Percentiles rank a stretch among this genome's conserved stretches.
These are phyloP conservation scores for Fusarium bulbicola DNA, from an alignment of 2,329 filamentous ascomycete species.

Conservation along the genomic window DNA sequence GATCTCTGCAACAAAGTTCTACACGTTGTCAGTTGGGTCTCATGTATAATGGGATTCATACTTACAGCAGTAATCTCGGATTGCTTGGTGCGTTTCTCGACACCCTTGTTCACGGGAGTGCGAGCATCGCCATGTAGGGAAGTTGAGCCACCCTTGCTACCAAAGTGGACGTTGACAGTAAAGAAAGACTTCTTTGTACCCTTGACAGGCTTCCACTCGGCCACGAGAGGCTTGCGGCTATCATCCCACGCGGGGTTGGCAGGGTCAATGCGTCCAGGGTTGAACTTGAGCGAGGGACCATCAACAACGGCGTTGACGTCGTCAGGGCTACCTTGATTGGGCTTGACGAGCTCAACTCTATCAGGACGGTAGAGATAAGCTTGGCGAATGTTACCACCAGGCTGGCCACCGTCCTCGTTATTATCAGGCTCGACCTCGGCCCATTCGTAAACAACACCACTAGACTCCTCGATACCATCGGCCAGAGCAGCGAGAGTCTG, in stretches of 20 bases:
- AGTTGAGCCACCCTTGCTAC: conserved; percentile 72
- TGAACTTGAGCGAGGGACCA: conserved; percentile 67
- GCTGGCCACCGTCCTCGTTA: conserved; percentile 70
- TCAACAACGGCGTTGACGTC: conserved; percentile 67
- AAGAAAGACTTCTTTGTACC: conserved; percentile 66
- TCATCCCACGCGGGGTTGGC: conserved; percentile 65
- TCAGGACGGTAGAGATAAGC: conserved; percentile 75
- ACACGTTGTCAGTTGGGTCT: conserved; percentile 22
- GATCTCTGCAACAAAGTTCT: conserved; percentile 66
- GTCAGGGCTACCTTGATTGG: conserved; percentile 63
- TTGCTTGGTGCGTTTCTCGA: conserved; percentile 66
- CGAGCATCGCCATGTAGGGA: conserved; percentile 71
- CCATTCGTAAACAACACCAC: conserved; percentile 66
- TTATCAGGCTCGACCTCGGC: conserved; percentile 67
- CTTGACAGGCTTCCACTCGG: conserved; percentile 69
- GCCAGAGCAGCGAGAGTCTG: conserved; percentile 66
- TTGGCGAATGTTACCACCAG: conserved; percentile 76
- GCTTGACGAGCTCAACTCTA: conserved; percentile 66
- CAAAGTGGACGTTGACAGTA: conserved; percentile 76
- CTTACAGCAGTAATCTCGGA: conserved; percentile 65
- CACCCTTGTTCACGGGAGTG: conserved; percentile 72
- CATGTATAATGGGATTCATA: conserved; percentile 2
- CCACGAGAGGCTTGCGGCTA: conserved; percentile 73
- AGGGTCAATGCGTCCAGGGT: conserved; percentile 75
- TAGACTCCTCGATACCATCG: conserved; percentile 58